Base-by-base conservation (phyloP, 345 rosid genomes). In the Citropsis articulata region DNA sequence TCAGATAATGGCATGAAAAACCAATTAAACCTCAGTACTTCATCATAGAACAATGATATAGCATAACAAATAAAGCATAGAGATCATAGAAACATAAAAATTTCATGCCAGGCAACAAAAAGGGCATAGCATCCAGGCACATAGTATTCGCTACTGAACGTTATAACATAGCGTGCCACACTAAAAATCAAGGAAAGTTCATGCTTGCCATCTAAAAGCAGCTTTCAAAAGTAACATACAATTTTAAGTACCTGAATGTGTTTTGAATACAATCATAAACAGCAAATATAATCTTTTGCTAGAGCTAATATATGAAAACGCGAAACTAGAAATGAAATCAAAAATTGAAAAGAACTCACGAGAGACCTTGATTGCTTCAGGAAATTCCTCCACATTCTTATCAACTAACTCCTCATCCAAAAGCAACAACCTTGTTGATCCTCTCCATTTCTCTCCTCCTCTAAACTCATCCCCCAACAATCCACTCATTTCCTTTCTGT, bases 391-490 rank as follows among this genome's bases (percentile, higher is more conserved):
- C 59, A 90, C 77, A 72, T 78, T 77, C 75, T 84, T 90, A 72
- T 84, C 85, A 0, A 87, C 81, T 66, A 84, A 87, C 48, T 80
- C 84, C 86, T 95, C 96, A 83, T 93, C 98, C 84, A 93, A 89
- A 83, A 95, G 94, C 88, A 95, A 81, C 87, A 95, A 79, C 77
- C 98, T 92, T 40, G 98, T 95, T 2, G 98, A 85, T 25, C 97
- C 95, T 50, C 81, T 91, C 98, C 98, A 95, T 78, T 80, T 87
- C 81, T 78, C 83, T 76, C 88, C 83, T 66, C 89, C 88, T 78
- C 78, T 84, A 75, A 88, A 93, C 22, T 84, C 96, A 75, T 90
- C 88, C 79, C 97, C 98, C 0, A 95, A 69, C 73, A 95, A 87
- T 25, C 93, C 90, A 45, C 81, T 90, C 84, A 91, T 88, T 68